A percentile compares a stretch with the other conserved stretches of the same genome.
phyloP scores from a whole-genome alignment of 1,284 basidiomycete species.

The Pseudozyma sp. region DNA sequence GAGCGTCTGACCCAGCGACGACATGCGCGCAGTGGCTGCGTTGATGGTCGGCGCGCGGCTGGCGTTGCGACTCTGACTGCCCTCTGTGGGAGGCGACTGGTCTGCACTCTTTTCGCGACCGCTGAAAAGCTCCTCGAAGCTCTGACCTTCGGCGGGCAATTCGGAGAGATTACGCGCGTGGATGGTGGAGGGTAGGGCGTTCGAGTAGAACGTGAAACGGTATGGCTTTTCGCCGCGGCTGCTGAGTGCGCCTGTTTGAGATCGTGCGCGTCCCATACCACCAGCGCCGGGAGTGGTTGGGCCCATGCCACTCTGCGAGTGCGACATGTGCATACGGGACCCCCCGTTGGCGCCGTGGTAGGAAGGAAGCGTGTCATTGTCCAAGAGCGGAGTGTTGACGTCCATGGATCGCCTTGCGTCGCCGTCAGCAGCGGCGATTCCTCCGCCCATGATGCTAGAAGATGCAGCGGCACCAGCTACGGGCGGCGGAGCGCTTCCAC shows the following conservation, averaged over 20 bases:
- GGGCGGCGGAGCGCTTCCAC: conserved; percentile 67
- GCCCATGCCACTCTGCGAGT: conserved; percentile 26
- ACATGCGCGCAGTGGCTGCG: conserved; percentile 39
- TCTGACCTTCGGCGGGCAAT: conserved; percentile 91
- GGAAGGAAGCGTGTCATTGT: conserved; percentile 66
- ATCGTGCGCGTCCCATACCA: conserved; percentile 23
- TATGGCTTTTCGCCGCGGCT: conserved; percentile 77
- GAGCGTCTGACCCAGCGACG: conserved; percentile 30
- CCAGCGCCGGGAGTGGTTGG: conserved; percentile 15
- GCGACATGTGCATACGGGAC: conserved; percentile 23
- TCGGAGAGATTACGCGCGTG: conserved; percentile 93
- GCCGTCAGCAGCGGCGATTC: conserved; percentile 13
- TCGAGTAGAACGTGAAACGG: conserved; percentile 98
- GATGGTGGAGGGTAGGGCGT: conserved; percentile 89
- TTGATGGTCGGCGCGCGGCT: conserved; percentile 52
- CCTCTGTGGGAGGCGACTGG: conserved; percentile 38
- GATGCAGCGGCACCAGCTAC: conserved; percentile 54
- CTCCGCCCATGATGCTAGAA: conserved; percentile 71
- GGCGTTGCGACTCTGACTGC: conserved; percentile 43
- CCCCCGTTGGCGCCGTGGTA: conserved; percentile 60
- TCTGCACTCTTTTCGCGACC: conserved; percentile 70
- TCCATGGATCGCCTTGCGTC: conserved; percentile 36
- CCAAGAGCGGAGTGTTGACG: conserved; percentile 68
- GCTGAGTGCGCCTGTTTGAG: conserved; percentile 39
- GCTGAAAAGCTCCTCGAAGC: conserved; percentile 89